Conservation (phyloP, 2,329 filamentous ascomycete genomes). For the Aspergillus japonicus region DNA sequence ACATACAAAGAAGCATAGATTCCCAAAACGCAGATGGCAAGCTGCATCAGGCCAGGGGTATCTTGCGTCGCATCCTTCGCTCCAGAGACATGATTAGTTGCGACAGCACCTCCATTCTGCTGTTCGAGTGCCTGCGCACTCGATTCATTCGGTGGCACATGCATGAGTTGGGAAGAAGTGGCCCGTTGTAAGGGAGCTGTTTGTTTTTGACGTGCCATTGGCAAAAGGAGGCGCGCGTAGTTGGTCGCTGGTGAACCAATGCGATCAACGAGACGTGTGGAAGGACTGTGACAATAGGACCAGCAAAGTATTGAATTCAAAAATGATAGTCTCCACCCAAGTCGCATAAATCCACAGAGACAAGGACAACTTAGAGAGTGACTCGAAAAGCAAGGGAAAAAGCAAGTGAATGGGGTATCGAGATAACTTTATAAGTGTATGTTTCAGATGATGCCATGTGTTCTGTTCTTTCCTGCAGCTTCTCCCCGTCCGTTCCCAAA, state of each 20-base stretch:
- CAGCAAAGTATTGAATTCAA: background rate
- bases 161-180: slow-evolving; percentile 65
- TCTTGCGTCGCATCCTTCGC: slow-evolving; percentile 31
- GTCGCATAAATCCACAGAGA: background rate
- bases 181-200: slow-evolving; percentile 63
- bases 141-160: slow-evolving; percentile 33
- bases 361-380: background rate
- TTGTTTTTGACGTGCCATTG: slow-evolving; percentile 73
- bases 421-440: slow-evolving; percentile 2
- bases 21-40: slow-evolving; percentile 83
- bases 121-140: slow-evolving; percentile 21
- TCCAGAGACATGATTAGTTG: slow-evolving; percentile 15
- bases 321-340: background rate
- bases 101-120: slow-evolving; percentile 21
- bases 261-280: background rate
- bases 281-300: slow-evolving; percentile 10
- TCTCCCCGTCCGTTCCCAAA: background rate
- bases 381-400: background rate
- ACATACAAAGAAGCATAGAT: slow-evolving; percentile 94
- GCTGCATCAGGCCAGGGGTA: slow-evolving; percentile 65
- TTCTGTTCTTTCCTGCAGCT: slow-evolving; percentile 23
- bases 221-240: background rate
- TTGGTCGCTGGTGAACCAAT: background rate
- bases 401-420: background rate
- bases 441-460: slow-evolving; percentile 36